A percentile compares a stretch with the other conserved stretches of the same genome.
These are phyloP conservation scores for Dimocarpus longan DNA, from an alignment of 345 rosid genomes.

Conservation along the genomic window DNA sequence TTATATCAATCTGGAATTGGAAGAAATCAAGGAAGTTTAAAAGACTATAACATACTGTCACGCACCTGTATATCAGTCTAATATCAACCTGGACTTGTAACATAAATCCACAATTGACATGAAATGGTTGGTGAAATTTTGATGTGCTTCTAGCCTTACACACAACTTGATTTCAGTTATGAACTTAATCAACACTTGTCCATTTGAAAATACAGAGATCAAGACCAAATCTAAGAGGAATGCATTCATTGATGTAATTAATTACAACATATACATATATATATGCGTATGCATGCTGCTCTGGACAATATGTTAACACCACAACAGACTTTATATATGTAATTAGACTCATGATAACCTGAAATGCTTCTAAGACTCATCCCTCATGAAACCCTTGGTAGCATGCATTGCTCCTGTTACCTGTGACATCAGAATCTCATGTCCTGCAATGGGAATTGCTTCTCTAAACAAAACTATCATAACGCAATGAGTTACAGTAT, in stretches of 20 bases:
- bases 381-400: background rate
- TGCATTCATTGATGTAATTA: background rate
- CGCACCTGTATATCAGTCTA: background rate
- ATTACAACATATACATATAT: background rate
- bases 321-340: background rate
- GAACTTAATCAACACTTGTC: background rate
- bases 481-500: background rate
- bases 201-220: background rate
- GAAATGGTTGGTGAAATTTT: background rate
- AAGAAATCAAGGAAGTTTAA: constrained; percentile 22
- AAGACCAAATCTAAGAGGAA: background rate
- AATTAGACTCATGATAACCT: background rate
- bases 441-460: background rate
- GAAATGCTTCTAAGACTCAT: background rate
- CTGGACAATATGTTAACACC: background rate
- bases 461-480: background rate
- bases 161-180: background rate
- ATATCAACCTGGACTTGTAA: background rate
- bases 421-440: background rate
- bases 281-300: background rate
- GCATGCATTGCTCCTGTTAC: background rate
- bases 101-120: background rate
- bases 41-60: constrained; percentile 16
- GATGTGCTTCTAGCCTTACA: background rate
- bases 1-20: constrained; percentile 70